Conservation (phyloP, 164 flowering plant species). For the Berberis vulgaris region DNA sequence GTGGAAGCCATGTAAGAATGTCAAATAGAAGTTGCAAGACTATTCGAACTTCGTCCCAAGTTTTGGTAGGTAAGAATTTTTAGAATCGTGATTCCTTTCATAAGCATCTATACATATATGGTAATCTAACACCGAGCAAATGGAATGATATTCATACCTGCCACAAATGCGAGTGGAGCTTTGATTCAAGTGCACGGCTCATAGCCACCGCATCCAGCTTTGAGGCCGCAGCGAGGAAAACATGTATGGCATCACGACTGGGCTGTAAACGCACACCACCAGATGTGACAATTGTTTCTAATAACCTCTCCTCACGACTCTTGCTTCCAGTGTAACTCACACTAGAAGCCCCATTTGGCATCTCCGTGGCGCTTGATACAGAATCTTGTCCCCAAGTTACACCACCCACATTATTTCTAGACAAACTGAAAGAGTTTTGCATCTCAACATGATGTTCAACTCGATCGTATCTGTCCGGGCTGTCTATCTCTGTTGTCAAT, state of each 20-base stretch:
- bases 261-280: slow-evolving; percentile 97
- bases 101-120: too few species aligned
- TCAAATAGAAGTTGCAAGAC: too few species aligned
- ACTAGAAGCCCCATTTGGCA: slow-evolving; percentile 36
- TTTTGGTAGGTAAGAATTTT: too few species aligned
- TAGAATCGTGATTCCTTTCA: too few species aligned
- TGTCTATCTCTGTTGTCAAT: slow-evolving; percentile 53
- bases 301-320: slow-evolving; percentile 75
- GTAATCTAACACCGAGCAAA: background rate
- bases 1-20: too few species aligned
- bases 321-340: slow-evolving; percentile 37
- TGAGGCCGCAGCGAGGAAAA: slow-evolving; percentile 72
- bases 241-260: slow-evolving; percentile 86
- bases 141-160: slow-evolving; percentile 39
- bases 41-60: too few species aligned
- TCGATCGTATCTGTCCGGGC: slow-evolving; percentile 47
- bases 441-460: slow-evolving; percentile 30
- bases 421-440: slow-evolving; percentile 28
- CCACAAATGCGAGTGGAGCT: slow-evolving; percentile 84
- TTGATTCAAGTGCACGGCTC: slow-evolving; percentile 68
- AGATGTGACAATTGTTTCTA: slow-evolving; percentile 85
- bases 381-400: slow-evolving; percentile 63
- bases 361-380: slow-evolving; percentile 24
- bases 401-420: slow-evolving; percentile 28
- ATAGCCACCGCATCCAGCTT: slow-evolving; percentile 75